phyloP scores from a whole-genome alignment of 164 flowering plant species.

The Chloranthus sessilifolius region DNA sequence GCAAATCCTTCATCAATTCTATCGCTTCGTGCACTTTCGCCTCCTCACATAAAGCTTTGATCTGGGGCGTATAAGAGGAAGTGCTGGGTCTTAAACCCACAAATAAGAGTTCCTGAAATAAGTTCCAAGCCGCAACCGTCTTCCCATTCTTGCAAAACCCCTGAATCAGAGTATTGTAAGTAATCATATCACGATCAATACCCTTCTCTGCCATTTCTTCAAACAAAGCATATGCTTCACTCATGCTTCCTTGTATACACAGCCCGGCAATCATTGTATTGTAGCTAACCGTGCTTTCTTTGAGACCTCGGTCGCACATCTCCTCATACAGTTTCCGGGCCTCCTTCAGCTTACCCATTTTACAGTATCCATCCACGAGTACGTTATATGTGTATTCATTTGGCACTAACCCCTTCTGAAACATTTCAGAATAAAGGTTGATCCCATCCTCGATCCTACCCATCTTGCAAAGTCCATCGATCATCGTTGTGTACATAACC shows the following conservation, averaged over 20 bases:
- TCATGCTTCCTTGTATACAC: conserved; percentile 33
- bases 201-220: conserved; percentile 49
- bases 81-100: conserved; percentile 40
- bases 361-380: conserved; percentile 43
- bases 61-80: conserved; percentile 37
- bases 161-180: conserved; percentile 46
- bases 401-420: conserved; percentile 42
- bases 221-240: conserved; percentile 38
- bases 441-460: conserved; percentile 39
- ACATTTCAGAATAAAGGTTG: conserved; percentile 66
- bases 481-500: conserved; percentile 58
- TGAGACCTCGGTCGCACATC: conserved; percentile 47
- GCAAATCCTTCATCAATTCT: conserved; percentile 40
- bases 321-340: conserved; percentile 42
- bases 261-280: conserved; percentile 49
- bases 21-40: conserved; percentile 37
- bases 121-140: conserved; percentile 21
- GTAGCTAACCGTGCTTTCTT: conserved; percentile 34
- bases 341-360: conserved; percentile 28
- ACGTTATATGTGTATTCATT: conserved; percentile 53
- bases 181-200: conserved; percentile 29
- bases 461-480: conserved; percentile 52
- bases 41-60: conserved; percentile 33
- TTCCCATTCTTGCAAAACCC: conserved; percentile 45
- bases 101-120: conserved; percentile 33